Evolutionary conservation across 805 yeast genomes (phyloP).

Genomic region (Starmerella apis): DNA sequence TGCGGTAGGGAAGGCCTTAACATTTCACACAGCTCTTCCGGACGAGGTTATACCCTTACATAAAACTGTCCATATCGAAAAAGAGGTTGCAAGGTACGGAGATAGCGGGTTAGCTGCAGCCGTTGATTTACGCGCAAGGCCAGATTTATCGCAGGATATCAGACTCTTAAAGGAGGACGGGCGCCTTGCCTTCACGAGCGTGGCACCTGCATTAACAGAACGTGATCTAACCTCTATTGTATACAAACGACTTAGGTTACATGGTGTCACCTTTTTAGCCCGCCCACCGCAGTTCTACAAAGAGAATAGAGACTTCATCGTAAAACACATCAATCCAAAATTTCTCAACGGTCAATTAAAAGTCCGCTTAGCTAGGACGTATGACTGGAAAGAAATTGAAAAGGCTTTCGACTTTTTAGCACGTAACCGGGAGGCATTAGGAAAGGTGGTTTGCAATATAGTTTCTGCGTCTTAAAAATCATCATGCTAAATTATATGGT

Average conservation of each 20-base stretch:
- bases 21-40: constrained; percentile 21
- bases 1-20: constrained; percentile 21
- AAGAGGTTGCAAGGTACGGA: constrained; percentile 18
- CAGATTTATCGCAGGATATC: constrained; percentile 8
- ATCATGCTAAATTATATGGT: neutral
- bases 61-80: neutral
- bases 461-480: neutral
- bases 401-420: constrained; percentile 5
- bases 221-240: neutral
- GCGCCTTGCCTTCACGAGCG: constrained; percentile 24
- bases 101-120: constrained; percentile 29
- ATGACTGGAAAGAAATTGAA: constrained; percentile 1
- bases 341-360: constrained; percentile 25
- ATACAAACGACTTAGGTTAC: constrained; percentile 27
- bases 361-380: constrained; percentile 24
- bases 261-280: constrained; percentile 30
- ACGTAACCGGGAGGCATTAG: constrained; percentile 12
- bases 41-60: constrained; percentile 26
- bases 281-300: constrained; percentile 25
- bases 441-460: constrained; percentile 22
- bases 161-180: constrained; percentile 27
- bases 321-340: constrained; percentile 26
- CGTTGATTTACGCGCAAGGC: constrained; percentile 27
- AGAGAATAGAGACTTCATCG: constrained; percentile 22
- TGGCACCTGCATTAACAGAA: constrained; percentile 3